Base-by-base conservation (phyloP, 352 stramenopile species). In the Pythium insidiosum region DNA sequence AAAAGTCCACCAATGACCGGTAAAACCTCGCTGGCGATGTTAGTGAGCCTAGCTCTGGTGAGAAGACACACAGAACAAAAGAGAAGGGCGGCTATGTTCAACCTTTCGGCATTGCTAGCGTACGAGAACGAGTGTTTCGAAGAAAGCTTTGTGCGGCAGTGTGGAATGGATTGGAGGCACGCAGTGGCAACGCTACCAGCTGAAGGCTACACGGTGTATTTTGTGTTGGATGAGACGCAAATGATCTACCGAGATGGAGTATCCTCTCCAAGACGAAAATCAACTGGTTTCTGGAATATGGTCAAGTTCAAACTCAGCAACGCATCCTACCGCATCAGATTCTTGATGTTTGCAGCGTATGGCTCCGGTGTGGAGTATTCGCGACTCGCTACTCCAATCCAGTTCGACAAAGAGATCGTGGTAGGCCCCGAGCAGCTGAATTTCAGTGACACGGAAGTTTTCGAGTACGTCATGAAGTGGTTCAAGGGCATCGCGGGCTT, bases 291-390 rank as follows among this genome's bases (percentile, higher is more conserved):
- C 7, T 55, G 47, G 47, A 1, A 50, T 9, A 19, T 43, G n/a
- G 38, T 55, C 24, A 55, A 49, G 23, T 5, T 38, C 15, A 21
- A 49, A 16, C 12, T 16, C 7, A 53, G 4, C n/a, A 19, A 53
- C 22, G n/a, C 9, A 5, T 11, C 4, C 4, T 53, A 9, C 21
- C 20, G 18, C 9, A 37, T 57, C 12, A 13, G 49, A 43, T 37
- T 52, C 18, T 52, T 57, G 49, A 51, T 57, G 49, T 51, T 57
- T 57, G 49, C 18, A 13, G 23, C 30, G 20, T 57, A 57, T 45
- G 49, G 39, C 23, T 51, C 42, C 2, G 30, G 16, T 24, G 3
- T 41, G 13, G n/a, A 47, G 16, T 58, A 53, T 29, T n/a, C n/a
- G n/a, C n/a, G n/a, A n/a, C n/a, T n/a, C n/a, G n/a, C n/a, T n/a